A percentile compares a stretch with the other conserved stretches of the same genome.
Evolutionary conservation across 1,284 basidiomycete genomes (phyloP).

Genomic region (Pulveroboletus sp.): DNA sequence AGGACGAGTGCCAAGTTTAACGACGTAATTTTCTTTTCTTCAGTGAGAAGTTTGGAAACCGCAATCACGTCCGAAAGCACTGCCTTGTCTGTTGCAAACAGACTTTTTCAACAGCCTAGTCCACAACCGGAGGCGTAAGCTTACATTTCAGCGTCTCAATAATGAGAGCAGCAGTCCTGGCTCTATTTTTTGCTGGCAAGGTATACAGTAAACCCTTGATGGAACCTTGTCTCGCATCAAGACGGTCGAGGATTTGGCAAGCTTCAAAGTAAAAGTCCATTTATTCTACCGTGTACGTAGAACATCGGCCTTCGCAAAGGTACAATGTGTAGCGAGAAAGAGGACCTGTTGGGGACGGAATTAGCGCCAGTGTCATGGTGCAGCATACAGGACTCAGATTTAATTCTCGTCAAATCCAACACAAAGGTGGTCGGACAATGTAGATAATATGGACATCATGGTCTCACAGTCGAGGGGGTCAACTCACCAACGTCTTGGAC

Average conservation of each 20-base stretch:
- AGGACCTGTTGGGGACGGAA: constrained; percentile 17
- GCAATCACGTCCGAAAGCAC: constrained; percentile 68
- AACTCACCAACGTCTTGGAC: constrained; percentile 26
- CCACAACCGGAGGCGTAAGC: constrained; percentile 27
- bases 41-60: constrained; percentile 61
- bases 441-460: constrained; percentile 77
- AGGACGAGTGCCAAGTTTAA: constrained; percentile 78
- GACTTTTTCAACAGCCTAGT: constrained; percentile 5
- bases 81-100: constrained; percentile 58
- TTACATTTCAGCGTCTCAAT: constrained; percentile 93
- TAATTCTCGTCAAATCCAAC: constrained; percentile 45
- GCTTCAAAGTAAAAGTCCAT: constrained; percentile 97
- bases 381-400: constrained; percentile 36
- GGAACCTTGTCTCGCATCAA: constrained; percentile 85
- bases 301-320: constrained; percentile 23
- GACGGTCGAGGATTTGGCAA: constrained; percentile 76
- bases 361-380: constrained; percentile 12
- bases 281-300: constrained; percentile 40
- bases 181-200: constrained; percentile 75
- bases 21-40: constrained; percentile 77
- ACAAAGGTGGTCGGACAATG: constrained; percentile 71
- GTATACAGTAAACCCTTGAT: constrained; percentile 77
- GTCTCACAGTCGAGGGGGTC: constrained; percentile 15
- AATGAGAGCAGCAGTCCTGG: constrained; percentile 75
- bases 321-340: constrained; percentile 10